Evolutionary conservation across 179 eudicot genomes (phyloP).

Genomic region (Carnegiea gigantea): DNA sequence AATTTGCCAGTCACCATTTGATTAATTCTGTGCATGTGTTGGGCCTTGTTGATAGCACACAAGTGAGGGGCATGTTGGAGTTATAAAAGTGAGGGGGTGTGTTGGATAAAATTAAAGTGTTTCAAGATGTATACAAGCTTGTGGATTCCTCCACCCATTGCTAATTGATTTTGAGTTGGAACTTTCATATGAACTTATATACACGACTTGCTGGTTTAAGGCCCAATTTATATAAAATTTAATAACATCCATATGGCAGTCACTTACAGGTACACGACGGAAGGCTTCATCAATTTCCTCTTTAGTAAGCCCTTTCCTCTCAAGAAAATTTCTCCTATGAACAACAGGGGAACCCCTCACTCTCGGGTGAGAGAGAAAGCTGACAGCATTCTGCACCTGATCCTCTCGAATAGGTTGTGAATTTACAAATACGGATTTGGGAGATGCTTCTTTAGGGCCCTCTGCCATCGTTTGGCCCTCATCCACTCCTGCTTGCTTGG

Average conservation of each 20-base stretch:
- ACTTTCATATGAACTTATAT: too few species aligned
- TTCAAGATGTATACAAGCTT: too few species aligned
- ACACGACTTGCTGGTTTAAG: too few species aligned
- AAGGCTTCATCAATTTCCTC: slow-evolving; percentile 99
- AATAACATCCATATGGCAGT: background rate
- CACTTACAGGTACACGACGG: slow-evolving; percentile 91
- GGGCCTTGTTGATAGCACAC: too few species aligned
- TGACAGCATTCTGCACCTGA: slow-evolving; percentile 86
- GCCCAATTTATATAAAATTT: too few species aligned
- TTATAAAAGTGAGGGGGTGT: too few species aligned
- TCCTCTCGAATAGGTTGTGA: slow-evolving; percentile 87
- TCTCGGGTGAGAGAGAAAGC: slow-evolving; percentile 92
- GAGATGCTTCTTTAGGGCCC: slow-evolving; percentile 40
- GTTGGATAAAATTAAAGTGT: too few species aligned
- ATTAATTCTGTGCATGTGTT: too few species aligned
- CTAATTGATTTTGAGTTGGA: too few species aligned
- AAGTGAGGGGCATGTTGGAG: too few species aligned
- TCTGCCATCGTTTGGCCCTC: slow-evolving; percentile 41
- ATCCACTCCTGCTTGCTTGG: slow-evolving; percentile 31
- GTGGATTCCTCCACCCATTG: too few species aligned
- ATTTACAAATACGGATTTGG: slow-evolving; percentile 72
- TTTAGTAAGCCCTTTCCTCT: slow-evolving; percentile 93
- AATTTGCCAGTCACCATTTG: too few species aligned
- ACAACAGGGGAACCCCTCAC: slow-evolving; percentile 88
- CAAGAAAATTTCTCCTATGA: slow-evolving; percentile 90